Evolutionary conservation across 345 rosid genomes (phyloP), one percentile per base, ranked within the genome.

Genomic region (Firmiana major): DNA sequence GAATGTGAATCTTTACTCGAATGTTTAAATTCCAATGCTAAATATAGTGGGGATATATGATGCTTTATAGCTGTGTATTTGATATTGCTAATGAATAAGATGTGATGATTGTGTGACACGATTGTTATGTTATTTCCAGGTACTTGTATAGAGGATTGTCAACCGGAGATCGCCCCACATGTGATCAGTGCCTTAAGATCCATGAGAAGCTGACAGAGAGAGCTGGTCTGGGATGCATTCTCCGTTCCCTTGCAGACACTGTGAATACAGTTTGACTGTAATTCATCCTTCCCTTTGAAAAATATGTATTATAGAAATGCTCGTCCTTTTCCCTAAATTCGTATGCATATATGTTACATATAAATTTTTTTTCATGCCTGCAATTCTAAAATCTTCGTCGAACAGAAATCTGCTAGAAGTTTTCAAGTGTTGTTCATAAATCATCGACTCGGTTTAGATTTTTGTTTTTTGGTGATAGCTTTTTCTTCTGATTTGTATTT

Each of bases 141-240:
- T 93, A 93, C 83, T 78, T 90, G 73, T 92, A 95, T 71, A 87
- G 98, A 85, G 97, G 98, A 17, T 87, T 95, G 82, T 92, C 97
- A 12, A 90, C 98, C 9, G 96, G 94, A 16, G 97, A 95, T 85
- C 86, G 96, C 72, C 98, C 98, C 31, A 92, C 98, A 31, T 96
- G 97, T 54, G 97, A 95, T 66, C 97, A 93, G 34, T 31, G 96
- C 84, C 88, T 93, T 21, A 84, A 88, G 63, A 93, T 95, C 81
- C 98, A 95, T 42, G 97, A 90, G 84, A 93, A 90, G 80, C 86
- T 93, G 71, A 92, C 97, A 0, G 98, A 90, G 86, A 88, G 81
- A 88, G 99, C 97, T 83, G 97, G 99, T 53, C 77, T 86, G 72
- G 98, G 99, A 59, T 92, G 99, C 88, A 96, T 92, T 76, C 84